These are phyloP conservation scores for Eucalyptus viminalis DNA, from an alignment of 345 rosid species.

Conservation along the genomic window DNA sequence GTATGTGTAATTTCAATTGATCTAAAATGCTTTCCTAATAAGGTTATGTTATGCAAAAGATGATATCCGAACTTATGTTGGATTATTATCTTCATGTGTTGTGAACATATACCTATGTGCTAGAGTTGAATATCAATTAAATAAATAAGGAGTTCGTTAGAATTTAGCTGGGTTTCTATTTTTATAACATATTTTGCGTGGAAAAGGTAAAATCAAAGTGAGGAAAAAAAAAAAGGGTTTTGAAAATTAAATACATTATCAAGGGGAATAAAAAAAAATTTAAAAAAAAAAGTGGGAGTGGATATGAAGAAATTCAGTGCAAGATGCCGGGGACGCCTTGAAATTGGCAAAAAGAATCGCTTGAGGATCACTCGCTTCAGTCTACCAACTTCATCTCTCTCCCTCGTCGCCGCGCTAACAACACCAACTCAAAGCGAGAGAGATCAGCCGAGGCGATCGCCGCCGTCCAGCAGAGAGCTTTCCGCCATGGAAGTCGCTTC, in stretches of 20 bases:
- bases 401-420: neutral
- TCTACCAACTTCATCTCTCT: neutral
- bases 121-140: neutral
- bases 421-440: neutral
- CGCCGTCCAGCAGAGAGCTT: neutral
- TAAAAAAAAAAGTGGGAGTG: neutral
- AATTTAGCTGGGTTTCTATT: neutral
- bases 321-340: neutral
- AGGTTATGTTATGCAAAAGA: neutral
- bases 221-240: neutral
- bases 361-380: neutral
- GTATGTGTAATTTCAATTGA: accelerated
- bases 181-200: neutral
- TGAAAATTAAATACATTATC: neutral
- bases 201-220: neutral
- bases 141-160: accelerated
- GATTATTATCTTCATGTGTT: neutral
- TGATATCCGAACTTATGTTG: neutral
- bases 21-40: neutral
- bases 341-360: neutral
- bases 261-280: neutral
- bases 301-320: neutral
- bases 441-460: neutral
- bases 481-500: slow-evolving; percentile 44
- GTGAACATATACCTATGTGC: neutral